Evolutionary conservation across 495 filamentous ascomycete genomes (phyloP).

Genomic region (Aspergillus nidulans): DNA sequence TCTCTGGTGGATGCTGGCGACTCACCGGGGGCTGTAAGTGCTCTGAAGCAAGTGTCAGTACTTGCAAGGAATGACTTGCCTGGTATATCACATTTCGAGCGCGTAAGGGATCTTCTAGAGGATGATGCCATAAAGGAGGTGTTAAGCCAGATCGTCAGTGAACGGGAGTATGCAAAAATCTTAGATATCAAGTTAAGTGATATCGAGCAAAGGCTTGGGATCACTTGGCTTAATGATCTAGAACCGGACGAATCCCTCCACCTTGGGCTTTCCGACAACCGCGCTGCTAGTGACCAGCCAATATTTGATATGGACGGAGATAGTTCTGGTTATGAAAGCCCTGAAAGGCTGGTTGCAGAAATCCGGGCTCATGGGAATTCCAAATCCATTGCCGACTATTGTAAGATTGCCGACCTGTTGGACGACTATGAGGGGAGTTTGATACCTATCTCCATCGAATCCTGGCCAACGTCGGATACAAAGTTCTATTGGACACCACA

Average conservation of each 20-base stretch:
- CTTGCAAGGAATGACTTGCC: constrained; percentile 22
- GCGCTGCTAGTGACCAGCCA: constrained; percentile 20
- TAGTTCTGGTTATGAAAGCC: constrained; percentile 23
- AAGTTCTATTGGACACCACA: constrained; percentile 32
- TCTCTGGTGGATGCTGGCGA: constrained; percentile 16
- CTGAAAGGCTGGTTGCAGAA: constrained; percentile 24
- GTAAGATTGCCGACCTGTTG: constrained; percentile 25
- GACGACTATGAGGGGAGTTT: constrained; percentile 30
- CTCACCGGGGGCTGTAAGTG: constrained; percentile 18
- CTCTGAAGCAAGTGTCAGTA: constrained; percentile 26
- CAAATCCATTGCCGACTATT: constrained; percentile 24
- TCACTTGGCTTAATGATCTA: constrained; percentile 20
- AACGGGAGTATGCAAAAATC: constrained; percentile 19
- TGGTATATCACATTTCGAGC: constrained; percentile 17
- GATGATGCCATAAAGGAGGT: constrained; percentile 15
- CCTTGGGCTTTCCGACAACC: constrained; percentile 13
- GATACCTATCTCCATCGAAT: constrained; percentile 12
- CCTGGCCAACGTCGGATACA: neutral
- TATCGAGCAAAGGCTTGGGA: constrained; percentile 30
- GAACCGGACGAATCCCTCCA: constrained; percentile 8
- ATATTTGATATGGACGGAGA: constrained; percentile 28
- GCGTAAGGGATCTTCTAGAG: constrained; percentile 17
- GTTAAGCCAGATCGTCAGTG: constrained; percentile 21
- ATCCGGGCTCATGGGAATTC: constrained; percentile 31
- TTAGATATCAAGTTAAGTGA: constrained; percentile 21